Evolutionary conservation across 2,329 filamentous ascomycete species (phyloP), one percentile per base, ranked within the genome.

Genomic region (Drechslerella dactyloides): DNA sequence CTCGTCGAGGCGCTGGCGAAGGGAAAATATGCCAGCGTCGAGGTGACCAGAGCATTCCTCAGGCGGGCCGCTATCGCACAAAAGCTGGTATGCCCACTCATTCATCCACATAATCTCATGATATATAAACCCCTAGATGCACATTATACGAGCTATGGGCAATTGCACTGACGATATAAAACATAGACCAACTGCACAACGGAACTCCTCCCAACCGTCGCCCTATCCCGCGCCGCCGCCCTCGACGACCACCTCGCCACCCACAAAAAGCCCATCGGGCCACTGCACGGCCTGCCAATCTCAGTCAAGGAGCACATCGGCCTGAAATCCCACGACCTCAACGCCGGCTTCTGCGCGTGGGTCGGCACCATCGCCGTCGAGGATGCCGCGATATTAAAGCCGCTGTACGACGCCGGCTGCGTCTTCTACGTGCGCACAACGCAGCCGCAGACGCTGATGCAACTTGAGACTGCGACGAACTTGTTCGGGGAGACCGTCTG

Each of bases 381-480:
- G 42, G 82, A 85, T 74, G 81, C 82, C 1, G 77, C 81, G 59
- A 82, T 86, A 21, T 59, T 85, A 10, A 78, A 83, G 66, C 79
- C 82, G 70, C 75, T 83, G 13, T 79, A 78, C 77, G 77, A 79
- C 1, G 83, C 83, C 1, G 84, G 84, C 1, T 81, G 81, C 0
- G 80, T 86, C 1, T 82, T 85, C 74, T 82, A 84, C 75, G 83
- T 80, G 27, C 79, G 84, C 21, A 85, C 83, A 0, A 85, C 83
- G 2, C 77, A 85, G 66, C 84, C 84, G 3, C 84, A 86, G 75
- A 82, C 81, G 10, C 48, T 65, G 51, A 73, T 73, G 83, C 83
- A 84, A 73, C 76, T 84, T 8, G 84, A 85, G 74, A 84, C 82
- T 1, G 80, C 78, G 60, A 83, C 77, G 55, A 85, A 84, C 70